Conservation (phyloP, 768 basidiomycete species). For the Psilocybe tampanensis region DNA sequence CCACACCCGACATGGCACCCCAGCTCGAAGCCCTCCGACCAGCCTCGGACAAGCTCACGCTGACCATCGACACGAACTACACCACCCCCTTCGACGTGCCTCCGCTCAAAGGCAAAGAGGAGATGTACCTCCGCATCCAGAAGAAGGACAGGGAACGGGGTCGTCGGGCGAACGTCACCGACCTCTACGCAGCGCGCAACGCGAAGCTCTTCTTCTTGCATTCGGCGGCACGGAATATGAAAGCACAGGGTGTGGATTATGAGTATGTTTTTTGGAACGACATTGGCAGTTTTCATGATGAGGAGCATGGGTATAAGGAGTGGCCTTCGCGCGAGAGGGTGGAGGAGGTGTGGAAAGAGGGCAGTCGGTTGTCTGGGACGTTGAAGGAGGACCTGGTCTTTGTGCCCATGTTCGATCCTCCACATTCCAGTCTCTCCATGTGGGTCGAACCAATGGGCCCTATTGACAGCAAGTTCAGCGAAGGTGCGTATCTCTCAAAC, state of each 20-base stretch:
- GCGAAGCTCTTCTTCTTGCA: conserved; percentile 55
- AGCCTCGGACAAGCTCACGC: conserved; percentile 21
- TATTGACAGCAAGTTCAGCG: conserved; percentile 49
- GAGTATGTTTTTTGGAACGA: conserved; percentile 63
- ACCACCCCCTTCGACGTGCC: conserved; percentile 50
- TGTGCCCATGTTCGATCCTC: conserved; percentile 44
- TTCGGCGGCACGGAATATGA: conserved; percentile 35
- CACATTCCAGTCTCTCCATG: conserved; percentile 28
- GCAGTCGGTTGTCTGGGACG: conserved; percentile 27
- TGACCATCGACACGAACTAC: conserved; percentile 49
- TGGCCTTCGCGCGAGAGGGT: conserved; percentile 53
- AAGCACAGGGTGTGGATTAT: conserved; percentile 32
- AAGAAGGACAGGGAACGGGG: conserved; percentile 44
- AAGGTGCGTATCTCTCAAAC: conserved; percentile 39
- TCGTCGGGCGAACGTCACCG: conserved; percentile 37
- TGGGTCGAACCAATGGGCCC: conserved; percentile 54
- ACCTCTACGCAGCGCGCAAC: conserved; percentile 56
- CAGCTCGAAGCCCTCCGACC: conserved; percentile 35
- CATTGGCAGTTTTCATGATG: conserved; percentile 48
- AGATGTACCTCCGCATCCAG: conserved; percentile 43
- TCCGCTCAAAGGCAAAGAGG: conserved; percentile 37
- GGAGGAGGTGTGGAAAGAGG: conserved; percentile 41
- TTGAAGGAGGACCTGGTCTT: conserved; percentile 47
- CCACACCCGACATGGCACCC: conserved; percentile 40
- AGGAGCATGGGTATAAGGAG: conserved; percentile 38